Conservation (phyloP, 1,284 basidiomycete species). For the Malassezia vespertilionis region DNA sequence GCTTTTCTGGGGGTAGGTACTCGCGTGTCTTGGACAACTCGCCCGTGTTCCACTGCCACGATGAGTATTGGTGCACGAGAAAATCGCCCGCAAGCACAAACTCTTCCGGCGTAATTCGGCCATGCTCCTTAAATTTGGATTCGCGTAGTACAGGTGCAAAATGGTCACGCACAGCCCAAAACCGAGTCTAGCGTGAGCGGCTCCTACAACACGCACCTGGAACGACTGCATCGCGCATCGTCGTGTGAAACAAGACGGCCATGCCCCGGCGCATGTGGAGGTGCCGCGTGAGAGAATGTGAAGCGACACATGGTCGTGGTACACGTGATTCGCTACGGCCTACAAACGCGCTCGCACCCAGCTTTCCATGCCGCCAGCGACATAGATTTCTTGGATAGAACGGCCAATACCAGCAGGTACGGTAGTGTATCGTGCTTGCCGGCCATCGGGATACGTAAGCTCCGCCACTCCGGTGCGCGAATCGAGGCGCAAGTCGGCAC, state of each 20-base stretch:
- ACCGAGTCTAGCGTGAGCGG: conserved; percentile 58
- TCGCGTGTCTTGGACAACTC: conserved; percentile 73
- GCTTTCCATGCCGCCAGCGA: conserved; percentile 39
- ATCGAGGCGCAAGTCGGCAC: conserved; percentile 22
- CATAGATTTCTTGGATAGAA: conserved; percentile 45
- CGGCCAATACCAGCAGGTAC: conserved; percentile 40
- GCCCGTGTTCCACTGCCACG: conserved; percentile 43
- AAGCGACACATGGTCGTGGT: no score
- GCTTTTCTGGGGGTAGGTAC: conserved; percentile 85
- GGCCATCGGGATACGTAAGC: conserved; percentile 18
- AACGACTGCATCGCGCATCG: neutral
- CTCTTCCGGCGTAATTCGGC: conserved; percentile 69
- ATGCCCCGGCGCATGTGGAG: neutral
- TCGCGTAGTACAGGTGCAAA: conserved; percentile 90
- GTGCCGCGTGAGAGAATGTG: no score
- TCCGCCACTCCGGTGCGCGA: conserved; percentile 21
- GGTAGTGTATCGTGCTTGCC: conserved; percentile 24
- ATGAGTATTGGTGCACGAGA: conserved; percentile 41
- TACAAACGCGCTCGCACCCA: conserved; percentile 39
- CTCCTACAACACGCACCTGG: conserved; percentile 5
- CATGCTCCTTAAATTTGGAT: conserved; percentile 98
- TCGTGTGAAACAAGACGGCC: neutral
- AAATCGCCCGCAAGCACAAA: conserved; percentile 46
- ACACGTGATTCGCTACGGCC: no score
- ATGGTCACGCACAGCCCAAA: conserved; percentile 90